Conservation (phyloP, 164 flowering plant genomes). For the Piper longum region DNA sequence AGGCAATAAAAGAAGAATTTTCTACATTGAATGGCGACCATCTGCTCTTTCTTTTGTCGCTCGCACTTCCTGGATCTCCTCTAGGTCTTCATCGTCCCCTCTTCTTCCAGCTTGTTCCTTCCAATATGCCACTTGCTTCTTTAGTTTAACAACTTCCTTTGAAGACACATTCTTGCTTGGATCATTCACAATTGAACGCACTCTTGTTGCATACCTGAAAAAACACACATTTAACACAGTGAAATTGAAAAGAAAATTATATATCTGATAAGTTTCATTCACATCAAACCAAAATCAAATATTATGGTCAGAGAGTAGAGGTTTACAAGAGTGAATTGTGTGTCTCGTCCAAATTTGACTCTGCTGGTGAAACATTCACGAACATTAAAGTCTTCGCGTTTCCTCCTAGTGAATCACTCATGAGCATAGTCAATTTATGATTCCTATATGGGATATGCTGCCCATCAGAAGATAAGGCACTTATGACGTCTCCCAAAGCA, state of each 20-base stretch:
- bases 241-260: neutral
- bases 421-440: slow-evolving; percentile 92
- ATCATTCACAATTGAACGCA: slow-evolving; percentile 86
- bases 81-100: slow-evolving; percentile 71
- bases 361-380: slow-evolving; percentile 90
- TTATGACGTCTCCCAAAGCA: slow-evolving; percentile 94
- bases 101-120: slow-evolving; percentile 90
- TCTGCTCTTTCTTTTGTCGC: slow-evolving; percentile 32
- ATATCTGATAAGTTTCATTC: no score
- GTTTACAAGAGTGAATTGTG: slow-evolving; percentile 72
- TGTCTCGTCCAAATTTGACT: slow-evolving; percentile 88
- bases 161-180: slow-evolving; percentile 89
- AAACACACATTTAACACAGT: neutral
- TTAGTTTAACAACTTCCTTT: slow-evolving; percentile 84
- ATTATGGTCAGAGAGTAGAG: neutral
- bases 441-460: slow-evolving; percentile 95
- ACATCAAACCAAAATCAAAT: no score
- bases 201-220: slow-evolving; percentile 95
- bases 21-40: slow-evolving; percentile 39
- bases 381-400: slow-evolving; percentile 98
- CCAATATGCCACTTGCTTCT: slow-evolving; percentile 82
- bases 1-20: neutral
- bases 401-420: slow-evolving; percentile 99
- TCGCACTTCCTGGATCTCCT: slow-evolving; percentile 77
- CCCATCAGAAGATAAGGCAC: slow-evolving; percentile 73